Conservation (phyloP, 352 stramenopile genomes). For the Phytophthora rubi region DNA sequence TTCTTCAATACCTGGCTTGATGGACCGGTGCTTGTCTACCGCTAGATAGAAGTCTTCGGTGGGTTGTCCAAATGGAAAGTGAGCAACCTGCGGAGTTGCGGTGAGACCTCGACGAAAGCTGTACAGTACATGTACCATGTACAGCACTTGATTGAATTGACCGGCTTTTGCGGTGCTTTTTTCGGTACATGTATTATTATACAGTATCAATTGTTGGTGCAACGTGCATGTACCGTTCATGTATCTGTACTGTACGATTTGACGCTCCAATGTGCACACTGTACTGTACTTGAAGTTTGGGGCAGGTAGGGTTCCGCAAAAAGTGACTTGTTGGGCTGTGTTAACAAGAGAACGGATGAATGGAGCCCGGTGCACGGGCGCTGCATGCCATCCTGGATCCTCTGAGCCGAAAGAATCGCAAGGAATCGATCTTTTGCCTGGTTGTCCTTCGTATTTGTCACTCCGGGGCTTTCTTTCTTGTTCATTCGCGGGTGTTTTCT, state of each 20-base stretch:
- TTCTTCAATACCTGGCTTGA: too few relatives aligned
- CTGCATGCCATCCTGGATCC: not conserved
- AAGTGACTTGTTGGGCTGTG: not conserved
- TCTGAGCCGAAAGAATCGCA: not conserved
- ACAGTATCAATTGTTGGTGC: too few relatives aligned
- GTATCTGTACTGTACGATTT: not conserved
- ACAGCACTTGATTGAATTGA: not conserved
- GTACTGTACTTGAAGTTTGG: not conserved
- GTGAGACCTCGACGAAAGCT: not conserved
- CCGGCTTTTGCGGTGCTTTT: conserved; percentile 1
- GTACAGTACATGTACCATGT: not conserved
- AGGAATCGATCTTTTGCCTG: not conserved
- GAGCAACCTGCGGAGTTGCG: too few relatives aligned
- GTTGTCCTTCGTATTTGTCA: not conserved
- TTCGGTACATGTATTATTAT: not conserved
- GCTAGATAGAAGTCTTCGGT: too few relatives aligned
- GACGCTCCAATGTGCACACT: not conserved
- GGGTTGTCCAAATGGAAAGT: conserved; percentile 21
- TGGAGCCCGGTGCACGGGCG: not conserved
- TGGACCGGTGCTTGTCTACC: too few relatives aligned
- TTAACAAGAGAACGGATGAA: conserved; percentile 1
- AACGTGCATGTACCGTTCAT: too few relatives aligned
- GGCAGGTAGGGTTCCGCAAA: not conserved
- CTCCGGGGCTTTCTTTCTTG: not conserved
- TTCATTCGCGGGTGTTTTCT: not conserved